These are phyloP conservation scores for Lunularia cruciata DNA, from an alignment of 225 moss, liverwort and hornwort genomes.

Conservation along the genomic window DNA sequence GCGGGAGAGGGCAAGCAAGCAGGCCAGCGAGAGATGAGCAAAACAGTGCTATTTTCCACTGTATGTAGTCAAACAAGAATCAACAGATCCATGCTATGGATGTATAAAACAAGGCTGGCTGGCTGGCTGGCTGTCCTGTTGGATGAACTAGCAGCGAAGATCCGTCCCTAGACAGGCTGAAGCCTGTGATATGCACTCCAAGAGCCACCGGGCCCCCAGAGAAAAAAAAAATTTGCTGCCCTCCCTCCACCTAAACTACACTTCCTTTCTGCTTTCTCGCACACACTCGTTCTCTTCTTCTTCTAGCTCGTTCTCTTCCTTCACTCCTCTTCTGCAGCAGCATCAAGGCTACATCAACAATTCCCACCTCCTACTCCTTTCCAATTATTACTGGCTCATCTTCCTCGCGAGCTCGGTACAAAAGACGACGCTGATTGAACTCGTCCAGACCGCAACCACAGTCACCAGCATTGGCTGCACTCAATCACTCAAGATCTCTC, in stretches of 20 bases:
- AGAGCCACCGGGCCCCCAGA: neutral
- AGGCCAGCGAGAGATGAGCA: conserved; percentile 4
- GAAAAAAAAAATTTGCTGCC: neutral
- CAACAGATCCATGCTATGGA: conserved; percentile 13
- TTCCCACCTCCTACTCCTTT: neutral
- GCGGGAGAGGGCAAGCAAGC: neutral
- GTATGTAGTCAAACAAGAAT: conserved; percentile 1
- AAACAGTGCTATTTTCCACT: conserved; percentile 12
- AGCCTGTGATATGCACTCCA: neutral
- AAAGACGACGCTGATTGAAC: neutral
- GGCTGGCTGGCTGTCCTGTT: conserved; percentile 4
- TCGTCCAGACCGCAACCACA: neutral
- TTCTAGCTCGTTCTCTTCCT: no score
- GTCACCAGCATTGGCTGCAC: no score
- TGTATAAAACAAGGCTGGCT: neutral
- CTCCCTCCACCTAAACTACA: neutral
- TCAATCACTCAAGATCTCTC: conserved; percentile 11
- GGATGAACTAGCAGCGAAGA: conserved; percentile 7
- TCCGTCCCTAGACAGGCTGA: neutral
- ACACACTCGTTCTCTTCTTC: neutral
- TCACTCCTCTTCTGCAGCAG: neutral
- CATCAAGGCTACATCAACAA: neutral
- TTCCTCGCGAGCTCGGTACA: neutral
- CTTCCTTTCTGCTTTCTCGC: neutral
- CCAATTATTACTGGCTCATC: conserved; percentile 15